Percentiles rank a stretch among this genome's conserved stretches.
Conservation (phyloP, 2,329 filamentous ascomycete species). For the Balansia obtecta region DNA sequence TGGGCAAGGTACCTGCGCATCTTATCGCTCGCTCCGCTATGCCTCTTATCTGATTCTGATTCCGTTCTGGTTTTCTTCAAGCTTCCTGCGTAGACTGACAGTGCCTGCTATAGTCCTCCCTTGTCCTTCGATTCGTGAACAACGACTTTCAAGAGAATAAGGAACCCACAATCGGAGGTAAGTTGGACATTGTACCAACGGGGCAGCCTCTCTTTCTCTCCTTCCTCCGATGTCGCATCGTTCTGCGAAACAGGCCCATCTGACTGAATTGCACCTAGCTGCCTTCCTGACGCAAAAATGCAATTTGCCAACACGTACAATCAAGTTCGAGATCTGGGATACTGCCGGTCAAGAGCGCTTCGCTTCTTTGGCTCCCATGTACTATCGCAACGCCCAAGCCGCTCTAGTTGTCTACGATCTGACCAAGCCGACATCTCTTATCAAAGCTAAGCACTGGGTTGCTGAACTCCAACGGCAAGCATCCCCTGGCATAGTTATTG, state of each 20-base stretch:
- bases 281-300: constrained; percentile 99
- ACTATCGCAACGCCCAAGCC: constrained; percentile 97
- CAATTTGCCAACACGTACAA: constrained; percentile 82
- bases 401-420: constrained; percentile 98
- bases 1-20: constrained; percentile 70
- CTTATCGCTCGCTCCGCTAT: background rate
- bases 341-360: constrained; percentile 97
- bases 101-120: constrained; percentile 57
- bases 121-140: constrained; percentile 97
- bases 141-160: constrained; percentile 99
- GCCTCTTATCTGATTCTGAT: background rate
- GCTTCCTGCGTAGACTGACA: constrained; percentile 10
- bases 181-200: constrained; percentile 15
- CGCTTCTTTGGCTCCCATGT: constrained; percentile 93
- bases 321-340: constrained; percentile 96
- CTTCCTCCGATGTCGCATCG: background rate
- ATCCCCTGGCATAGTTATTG: constrained; percentile 91
- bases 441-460: constrained; percentile 98
- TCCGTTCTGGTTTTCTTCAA: too few relatives aligned
- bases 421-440: constrained; percentile 87
- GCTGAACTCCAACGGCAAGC: constrained; percentile 94
- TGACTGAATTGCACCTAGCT: constrained; percentile 37
- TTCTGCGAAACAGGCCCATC: background rate
- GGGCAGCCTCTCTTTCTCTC: background rate
- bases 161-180: constrained; percentile 97